A percentile compares a stretch with the other conserved stretches of the same genome.
Evolutionary conservation across 2,329 filamentous ascomycete species (phyloP).

Genomic region (Epichloe baconii): DNA sequence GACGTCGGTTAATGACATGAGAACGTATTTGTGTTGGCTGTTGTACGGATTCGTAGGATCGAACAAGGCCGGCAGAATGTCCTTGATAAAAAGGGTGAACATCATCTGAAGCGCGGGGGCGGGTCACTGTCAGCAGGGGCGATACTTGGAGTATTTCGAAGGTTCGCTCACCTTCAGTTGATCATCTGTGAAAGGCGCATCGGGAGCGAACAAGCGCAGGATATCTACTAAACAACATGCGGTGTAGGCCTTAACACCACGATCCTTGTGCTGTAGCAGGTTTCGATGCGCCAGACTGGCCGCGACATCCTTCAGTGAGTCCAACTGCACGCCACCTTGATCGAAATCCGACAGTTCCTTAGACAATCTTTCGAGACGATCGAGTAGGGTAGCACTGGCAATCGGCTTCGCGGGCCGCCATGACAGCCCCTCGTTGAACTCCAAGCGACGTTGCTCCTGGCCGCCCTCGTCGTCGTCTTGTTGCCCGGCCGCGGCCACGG

Average conservation of each 20-base stretch:
- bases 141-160: constrained; percentile 8
- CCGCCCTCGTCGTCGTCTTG: constrained; percentile 6
- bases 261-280: constrained; percentile 81
- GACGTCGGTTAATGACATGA: constrained; percentile 78
- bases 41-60: constrained; percentile 85
- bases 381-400: constrained; percentile 65
- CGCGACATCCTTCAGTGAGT: constrained; percentile 73
- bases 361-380: constrained; percentile 65
- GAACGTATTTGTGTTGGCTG: constrained; percentile 80
- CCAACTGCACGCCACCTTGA: constrained; percentile 70
- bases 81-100: constrained; percentile 76
- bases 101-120: constrained; percentile 53
- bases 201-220: constrained; percentile 79
- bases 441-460: constrained; percentile 31
- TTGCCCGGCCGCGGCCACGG: background rate
- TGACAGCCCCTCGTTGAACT: constrained; percentile 76
- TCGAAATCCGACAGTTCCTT: constrained; percentile 77
- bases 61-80: constrained; percentile 71
- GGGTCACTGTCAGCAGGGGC: constrained; percentile 5
- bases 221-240: constrained; percentile 88
- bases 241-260: constrained; percentile 79
- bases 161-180: constrained; percentile 65
- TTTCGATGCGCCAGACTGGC: constrained; percentile 74
- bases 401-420: constrained; percentile 91
- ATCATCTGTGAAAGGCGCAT: constrained; percentile 82